Conservation (phyloP, 352 stramenopile genomes). For the Phytophthora chlamydospora region DNA sequence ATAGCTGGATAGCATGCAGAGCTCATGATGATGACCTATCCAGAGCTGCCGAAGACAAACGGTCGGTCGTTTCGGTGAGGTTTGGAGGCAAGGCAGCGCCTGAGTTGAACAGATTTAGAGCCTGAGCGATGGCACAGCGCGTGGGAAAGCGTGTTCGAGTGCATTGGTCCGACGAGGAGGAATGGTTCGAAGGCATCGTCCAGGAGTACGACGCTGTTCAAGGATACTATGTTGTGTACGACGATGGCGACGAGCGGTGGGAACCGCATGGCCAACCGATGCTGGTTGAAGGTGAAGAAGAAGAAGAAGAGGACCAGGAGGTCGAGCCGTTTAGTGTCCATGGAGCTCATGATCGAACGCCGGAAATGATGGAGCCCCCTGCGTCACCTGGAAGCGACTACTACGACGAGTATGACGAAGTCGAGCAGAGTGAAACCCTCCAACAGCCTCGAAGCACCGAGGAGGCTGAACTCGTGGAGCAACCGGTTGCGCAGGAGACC, state of each 20-base stretch:
- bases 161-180: slow-evolving; percentile 72
- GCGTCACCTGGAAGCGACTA: slow-evolving; percentile 40
- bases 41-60: slow-evolving; percentile 8
- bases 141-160: slow-evolving; percentile 73
- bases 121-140: slow-evolving; percentile 23
- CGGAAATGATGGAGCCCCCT: slow-evolving; percentile 54
- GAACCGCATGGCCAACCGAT: slow-evolving; percentile 47
- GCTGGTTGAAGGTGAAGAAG: slow-evolving; percentile 43
- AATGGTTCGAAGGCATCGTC: slow-evolving; percentile 73
- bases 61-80: slow-evolving; percentile 32
- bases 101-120: slow-evolving; percentile 22
- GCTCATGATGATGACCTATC: slow-evolving; percentile 2
- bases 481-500: not conserved
- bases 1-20: slow-evolving; percentile 19
- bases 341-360: not conserved
- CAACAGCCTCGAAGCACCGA: slow-evolving; percentile 3
- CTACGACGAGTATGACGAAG: slow-evolving; percentile 34
- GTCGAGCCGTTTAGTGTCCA: slow-evolving; percentile 8
- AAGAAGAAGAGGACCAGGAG: slow-evolving; percentile 24
- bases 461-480: slow-evolving; percentile 6
- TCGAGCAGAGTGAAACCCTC: slow-evolving; percentile 19
- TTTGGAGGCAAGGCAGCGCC: slow-evolving; percentile 10
- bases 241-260: slow-evolving; percentile 86
- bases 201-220: slow-evolving; percentile 44
- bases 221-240: slow-evolving; percentile 76